Base-by-base conservation (phyloP, 441 rosid species). In the Jatropha podagrica region DNA sequence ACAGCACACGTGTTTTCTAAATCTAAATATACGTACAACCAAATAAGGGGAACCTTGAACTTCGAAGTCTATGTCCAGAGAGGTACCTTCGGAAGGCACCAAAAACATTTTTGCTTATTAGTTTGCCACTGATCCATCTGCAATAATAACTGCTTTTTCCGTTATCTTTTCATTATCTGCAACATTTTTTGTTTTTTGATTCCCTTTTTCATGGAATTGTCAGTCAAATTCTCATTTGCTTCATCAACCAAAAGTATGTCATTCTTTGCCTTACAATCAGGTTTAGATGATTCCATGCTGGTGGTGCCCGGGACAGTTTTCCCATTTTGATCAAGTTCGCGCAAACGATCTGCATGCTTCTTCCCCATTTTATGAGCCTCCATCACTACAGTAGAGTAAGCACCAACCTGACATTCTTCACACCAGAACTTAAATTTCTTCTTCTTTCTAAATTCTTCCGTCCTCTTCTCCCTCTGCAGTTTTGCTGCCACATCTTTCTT, bases 291-390 rank as follows among this genome's bases (percentile, higher is more conserved):
- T 60, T 15, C 75, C 56, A 58, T 15, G 18, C 41, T 20, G 18
- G 15, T n/a, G 7, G 55, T 46, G 18, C 76, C 32, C 32, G 2
- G 32, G 32, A 32, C 32, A 32, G 32, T 73, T 68, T 65, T 75
- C 11, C n/a, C 58, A 11, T 69, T 74, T 73, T 11, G 46, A 48
- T 65, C 11, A 62, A 48, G 76, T 69, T 78, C 68, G 81, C 38
- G 62, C 52, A 81, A 68, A 62, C 58, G 51, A 76, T 72, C 72
- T 59, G 23, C 60, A 74, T 93, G 97, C 65, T 79, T 91, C 82
- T 77, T 91, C 74, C 96, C 95, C 61, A 69, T 84, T 73, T 5
- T 70, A 80, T 88, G 97, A 69, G 17, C 68, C 69, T 79, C 86
- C 87, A 88, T 81, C 69, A 81, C 85, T 46, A 51, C 23, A 62